phyloP scores from a whole-genome alignment of 257 asterid species.

The Plantago elongata region DNA sequence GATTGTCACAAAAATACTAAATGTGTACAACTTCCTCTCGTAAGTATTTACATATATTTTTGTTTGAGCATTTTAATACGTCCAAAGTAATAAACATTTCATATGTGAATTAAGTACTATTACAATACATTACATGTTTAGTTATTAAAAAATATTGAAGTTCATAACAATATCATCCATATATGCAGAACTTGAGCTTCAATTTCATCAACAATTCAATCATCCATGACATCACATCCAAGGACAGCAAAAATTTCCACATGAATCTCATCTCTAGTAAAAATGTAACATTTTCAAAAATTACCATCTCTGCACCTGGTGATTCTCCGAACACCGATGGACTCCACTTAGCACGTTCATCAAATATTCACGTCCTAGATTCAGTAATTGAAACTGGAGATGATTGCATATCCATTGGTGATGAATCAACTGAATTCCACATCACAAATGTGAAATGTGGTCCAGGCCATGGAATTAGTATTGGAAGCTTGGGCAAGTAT shows the following conservation, averaged over 20 bases:
- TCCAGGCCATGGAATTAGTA: conserved; percentile 23
- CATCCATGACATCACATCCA: conserved; percentile 7
- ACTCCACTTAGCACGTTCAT: conserved; percentile 6
- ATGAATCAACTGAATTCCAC: conserved; percentile 7
- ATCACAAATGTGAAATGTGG: conserved; percentile 12
- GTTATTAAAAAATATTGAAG: too few species aligned
- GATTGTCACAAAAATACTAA: conserved; percentile 10
- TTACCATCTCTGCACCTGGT: conserved; percentile 6
- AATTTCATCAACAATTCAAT: conserved; percentile 3
- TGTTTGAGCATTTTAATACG: too few species aligned
- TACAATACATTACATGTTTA: too few species aligned
- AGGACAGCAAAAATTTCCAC: conserved; percentile 18
- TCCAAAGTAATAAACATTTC: too few species aligned
- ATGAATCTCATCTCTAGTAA: neutral
- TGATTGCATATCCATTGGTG: conserved; percentile 20
- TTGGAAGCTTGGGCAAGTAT: conserved; percentile 16
- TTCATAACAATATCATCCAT: too few species aligned
- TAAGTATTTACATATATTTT: too few species aligned
- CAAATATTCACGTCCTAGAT: neutral
- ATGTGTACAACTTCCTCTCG: too few species aligned
- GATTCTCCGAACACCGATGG: conserved; percentile 20
- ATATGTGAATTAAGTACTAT: too few species aligned
- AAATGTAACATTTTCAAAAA: neutral
- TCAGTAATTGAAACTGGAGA: conserved; percentile 19
- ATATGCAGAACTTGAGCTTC: neutral